phyloP scores from a whole-genome alignment of 2,329 filamentous ascomycete genomes.

The Colletotrichum shisoi region DNA sequence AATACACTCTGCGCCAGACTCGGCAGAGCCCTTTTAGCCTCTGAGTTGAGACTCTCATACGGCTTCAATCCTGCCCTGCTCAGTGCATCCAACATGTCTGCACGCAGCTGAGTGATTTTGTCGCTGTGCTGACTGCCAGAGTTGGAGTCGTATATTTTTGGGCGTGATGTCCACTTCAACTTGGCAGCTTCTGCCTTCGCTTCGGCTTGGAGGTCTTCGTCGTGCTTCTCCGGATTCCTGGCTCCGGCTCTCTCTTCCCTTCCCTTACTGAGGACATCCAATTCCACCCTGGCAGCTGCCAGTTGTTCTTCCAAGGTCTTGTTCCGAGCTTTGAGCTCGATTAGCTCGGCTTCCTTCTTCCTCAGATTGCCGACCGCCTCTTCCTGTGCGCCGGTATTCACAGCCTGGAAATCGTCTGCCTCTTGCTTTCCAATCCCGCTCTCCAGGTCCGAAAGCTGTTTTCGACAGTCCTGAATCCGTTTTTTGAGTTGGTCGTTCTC shows the following conservation, averaged over 20 bases:
- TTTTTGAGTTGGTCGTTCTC: conserved; percentile 9
- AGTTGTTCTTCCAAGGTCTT: conserved; percentile 6
- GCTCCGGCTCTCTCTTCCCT: background rate
- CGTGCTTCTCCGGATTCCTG: background rate
- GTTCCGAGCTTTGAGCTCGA: conserved; percentile 9
- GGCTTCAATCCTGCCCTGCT: background rate
- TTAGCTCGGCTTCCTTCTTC: conserved; percentile 10
- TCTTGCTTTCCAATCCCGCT: background rate
- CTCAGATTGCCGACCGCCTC: background rate
- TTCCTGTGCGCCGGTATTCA: background rate
- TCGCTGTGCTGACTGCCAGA: background rate
- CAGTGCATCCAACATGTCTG: conserved; percentile 11
- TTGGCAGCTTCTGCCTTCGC: conserved; percentile 17
- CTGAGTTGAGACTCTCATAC: background rate
- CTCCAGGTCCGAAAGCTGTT: background rate
- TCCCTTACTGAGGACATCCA: background rate
- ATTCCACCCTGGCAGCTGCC: background rate
- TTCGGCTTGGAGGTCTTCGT: background rate
- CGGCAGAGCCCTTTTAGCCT: background rate
- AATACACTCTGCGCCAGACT: conserved; percentile 2
- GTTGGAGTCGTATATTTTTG: background rate
- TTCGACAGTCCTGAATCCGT: background rate
- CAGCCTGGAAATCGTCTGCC: background rate
- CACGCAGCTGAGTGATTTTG: conserved; percentile 6
- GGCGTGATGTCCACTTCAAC: conserved; percentile 9